phyloP scores from a whole-genome alignment of 257 asterid genomes.

The Leonotis leonurus region DNA sequence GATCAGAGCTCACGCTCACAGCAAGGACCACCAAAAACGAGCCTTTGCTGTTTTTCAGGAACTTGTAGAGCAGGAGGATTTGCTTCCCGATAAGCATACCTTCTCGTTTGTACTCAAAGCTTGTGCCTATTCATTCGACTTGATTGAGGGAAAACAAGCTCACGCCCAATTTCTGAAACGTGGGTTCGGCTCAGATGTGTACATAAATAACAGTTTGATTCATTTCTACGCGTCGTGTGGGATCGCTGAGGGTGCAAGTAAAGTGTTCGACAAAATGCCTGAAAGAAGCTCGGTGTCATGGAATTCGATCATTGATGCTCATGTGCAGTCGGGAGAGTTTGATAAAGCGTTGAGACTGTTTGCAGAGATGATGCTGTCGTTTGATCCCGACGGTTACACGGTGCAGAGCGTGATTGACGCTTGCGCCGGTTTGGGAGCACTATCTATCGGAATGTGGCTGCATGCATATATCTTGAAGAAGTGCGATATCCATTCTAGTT shows the following conservation, averaged over 20 bases:
- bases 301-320: constrained; percentile 63
- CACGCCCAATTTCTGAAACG: constrained; percentile 56
- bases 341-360: constrained; percentile 46
- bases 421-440: constrained; percentile 66
- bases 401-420: constrained; percentile 67
- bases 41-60: constrained; percentile 39
- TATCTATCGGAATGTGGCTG: constrained; percentile 67
- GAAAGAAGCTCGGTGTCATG: constrained; percentile 66
- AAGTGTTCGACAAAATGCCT: constrained; percentile 64
- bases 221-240: constrained; percentile 81
- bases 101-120: constrained; percentile 69
- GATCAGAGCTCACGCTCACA: constrained; percentile 57
- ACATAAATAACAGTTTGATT: constrained; percentile 64
- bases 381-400: constrained; percentile 70
- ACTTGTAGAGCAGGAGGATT: constrained; percentile 29
- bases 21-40: constrained; percentile 30
- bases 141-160: constrained; percentile 53
- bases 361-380: constrained; percentile 38
- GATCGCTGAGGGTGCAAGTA: constrained; percentile 30
- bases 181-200: constrained; percentile 57
- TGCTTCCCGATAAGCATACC: constrained; percentile 69
- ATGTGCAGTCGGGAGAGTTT: constrained; percentile 61
- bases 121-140: constrained; percentile 54
- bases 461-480: constrained; percentile 52
- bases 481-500: constrained; percentile 15